A percentile compares a stretch with the other conserved stretches of the same genome.
Evolutionary conservation across 2,329 filamentous ascomycete genomes (phyloP).

Genomic region (Ophiocordyceps sinensis): DNA sequence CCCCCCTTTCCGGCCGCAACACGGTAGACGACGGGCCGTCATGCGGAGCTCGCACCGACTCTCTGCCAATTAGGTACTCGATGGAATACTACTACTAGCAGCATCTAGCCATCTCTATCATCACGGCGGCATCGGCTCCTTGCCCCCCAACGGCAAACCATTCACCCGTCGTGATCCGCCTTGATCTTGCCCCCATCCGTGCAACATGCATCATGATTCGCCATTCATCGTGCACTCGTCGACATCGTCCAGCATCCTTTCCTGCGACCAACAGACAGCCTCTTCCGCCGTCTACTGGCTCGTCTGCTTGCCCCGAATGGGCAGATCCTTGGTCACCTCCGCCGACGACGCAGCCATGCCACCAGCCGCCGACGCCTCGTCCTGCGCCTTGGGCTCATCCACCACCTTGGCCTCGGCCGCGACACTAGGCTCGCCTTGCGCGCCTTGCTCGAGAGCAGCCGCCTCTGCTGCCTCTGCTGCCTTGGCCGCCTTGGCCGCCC

Average conservation of each 20-base stretch:
- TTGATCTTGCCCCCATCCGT: too few relatives aligned
- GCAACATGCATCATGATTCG: background rate
- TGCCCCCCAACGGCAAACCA: too few relatives aligned
- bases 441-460: conserved; percentile 1
- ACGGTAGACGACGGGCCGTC: background rate
- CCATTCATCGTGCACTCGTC: background rate
- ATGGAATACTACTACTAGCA: too few relatives aligned
- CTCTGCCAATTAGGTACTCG: too few relatives aligned
- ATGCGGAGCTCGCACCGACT: too few relatives aligned
- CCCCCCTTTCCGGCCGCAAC: background rate
- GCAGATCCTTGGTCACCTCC: conserved; percentile 9
- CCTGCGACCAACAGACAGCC: too few relatives aligned
- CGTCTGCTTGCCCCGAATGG: conserved; percentile 8
- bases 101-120: too few relatives aligned
- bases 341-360: conserved; percentile 5
- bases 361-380: conserved; percentile 6
- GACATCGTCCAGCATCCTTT: background rate
- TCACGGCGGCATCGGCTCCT: too few relatives aligned
- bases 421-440: background rate
- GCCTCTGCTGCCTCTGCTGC: conserved; percentile 16
- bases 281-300: background rate
- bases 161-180: too few relatives aligned
- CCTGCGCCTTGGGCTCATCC: conserved; percentile 7
- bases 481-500: conserved; percentile 23
- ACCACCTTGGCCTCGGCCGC: conserved; percentile 4